These are phyloP conservation scores for Dothistroma pini DNA, from an alignment of 2,329 filamentous ascomycete genomes.

Conservation along the genomic window DNA sequence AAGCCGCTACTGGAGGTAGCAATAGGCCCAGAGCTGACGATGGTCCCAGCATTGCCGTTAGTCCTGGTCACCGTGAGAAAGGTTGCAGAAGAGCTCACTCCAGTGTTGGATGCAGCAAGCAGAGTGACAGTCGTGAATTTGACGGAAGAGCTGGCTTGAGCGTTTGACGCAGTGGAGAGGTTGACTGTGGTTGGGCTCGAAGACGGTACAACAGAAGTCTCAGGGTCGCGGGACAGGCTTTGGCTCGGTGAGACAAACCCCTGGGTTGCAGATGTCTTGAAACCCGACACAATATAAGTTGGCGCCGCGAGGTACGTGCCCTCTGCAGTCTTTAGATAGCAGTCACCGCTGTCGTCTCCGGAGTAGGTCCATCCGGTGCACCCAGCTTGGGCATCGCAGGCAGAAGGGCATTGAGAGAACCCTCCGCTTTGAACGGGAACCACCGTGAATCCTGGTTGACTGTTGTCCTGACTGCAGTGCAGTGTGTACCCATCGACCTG, in stretches of 20 bases:
- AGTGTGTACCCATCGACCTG: background rate
- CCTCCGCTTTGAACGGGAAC: background rate
- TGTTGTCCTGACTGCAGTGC: conserved; percentile 5
- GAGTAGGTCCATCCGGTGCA: conserved; percentile 6
- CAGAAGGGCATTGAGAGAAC: conserved; percentile 4
- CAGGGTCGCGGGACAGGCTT: background rate
- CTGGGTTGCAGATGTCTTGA: background rate
- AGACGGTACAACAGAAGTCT: background rate
- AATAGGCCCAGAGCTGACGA: no score
- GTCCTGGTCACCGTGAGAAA: no score
- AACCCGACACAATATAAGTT: conserved; percentile 2
- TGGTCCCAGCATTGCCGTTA: no score
- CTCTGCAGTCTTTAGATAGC: conserved; percentile 5
- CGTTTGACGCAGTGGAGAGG: no score
- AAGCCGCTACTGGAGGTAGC: background rate
- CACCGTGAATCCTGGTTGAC: background rate
- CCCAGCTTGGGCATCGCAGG: conserved; percentile 4
- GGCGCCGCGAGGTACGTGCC: background rate
- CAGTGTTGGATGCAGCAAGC: no score
- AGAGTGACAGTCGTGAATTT: no score
- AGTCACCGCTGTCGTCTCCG: conserved; percentile 3
- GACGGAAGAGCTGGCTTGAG: no score
- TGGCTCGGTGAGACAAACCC: background rate
- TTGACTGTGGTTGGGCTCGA: background rate
- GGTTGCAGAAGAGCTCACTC: no score